Evolutionary conservation across 2,329 filamentous ascomycete species (phyloP), one percentile per base, ranked within the genome.

Genomic region (Colletotrichum camelliae): DNA sequence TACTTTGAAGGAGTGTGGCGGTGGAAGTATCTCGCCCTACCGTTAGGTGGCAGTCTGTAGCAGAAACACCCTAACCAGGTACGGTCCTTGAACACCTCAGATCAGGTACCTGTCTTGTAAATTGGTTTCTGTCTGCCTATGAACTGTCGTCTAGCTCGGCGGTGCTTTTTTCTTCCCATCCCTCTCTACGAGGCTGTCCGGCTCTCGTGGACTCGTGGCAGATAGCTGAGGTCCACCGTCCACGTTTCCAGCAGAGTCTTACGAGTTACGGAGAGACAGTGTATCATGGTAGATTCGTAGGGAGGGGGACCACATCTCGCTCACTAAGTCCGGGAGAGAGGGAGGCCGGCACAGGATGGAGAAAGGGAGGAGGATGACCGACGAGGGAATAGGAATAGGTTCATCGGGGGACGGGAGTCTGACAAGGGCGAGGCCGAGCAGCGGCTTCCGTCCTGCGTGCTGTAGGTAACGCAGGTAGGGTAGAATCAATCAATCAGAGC

Each of bases 11-110:
- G 35, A 64, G 31, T 13, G 58, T 29, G 58, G 58, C 70, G 13
- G 21, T 27, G 43, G 57, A 75, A 74, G 74, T 75, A 75, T 61
- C 65, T 75, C 62, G 33, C 70, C 58, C 35, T 69, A 37, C 73
- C 43, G 43, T 73, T 60, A 48, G 48, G 70, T 60, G 65, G 64
- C 43, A 31, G 57, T 68, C 35, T 68, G 58, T 57, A 52, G 70
- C 64, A 31, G 43, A 65, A 64, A 74, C 48, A 65, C 31, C 57
- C 70, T 73, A 58, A 64, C 48, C 29, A 43, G 70, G 74, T 75
- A 72, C 69, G 39, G 62, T 43, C 39, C 37, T 67, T n/a, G 37
- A 35, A 31, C 16, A 27, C 55, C 7, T 27, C 24, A 67, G 69
- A 60, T n/a, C 24, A 75, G 55, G 72, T 75, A 72, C 69, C 29